A percentile compares a stretch with the other conserved stretches of the same genome.
phyloP scores from a whole-genome alignment of 1,139 yeast species.

The Debaryomyces udenii region DNA sequence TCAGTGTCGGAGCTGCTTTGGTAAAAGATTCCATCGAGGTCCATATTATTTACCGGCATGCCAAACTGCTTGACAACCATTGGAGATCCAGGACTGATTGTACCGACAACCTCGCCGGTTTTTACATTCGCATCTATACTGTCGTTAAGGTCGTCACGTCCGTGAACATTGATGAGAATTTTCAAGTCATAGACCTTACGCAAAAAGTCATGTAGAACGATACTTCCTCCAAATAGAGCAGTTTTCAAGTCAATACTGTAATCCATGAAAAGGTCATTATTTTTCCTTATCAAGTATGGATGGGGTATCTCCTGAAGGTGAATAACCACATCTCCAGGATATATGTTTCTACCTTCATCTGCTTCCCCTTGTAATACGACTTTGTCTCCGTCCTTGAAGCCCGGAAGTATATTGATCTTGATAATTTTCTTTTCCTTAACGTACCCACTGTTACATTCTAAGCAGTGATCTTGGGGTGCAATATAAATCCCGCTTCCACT shows the following conservation, averaged over 20 bases:
- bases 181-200: conserved; percentile 44
- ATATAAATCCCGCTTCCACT: conserved; percentile 38
- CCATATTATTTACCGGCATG: conserved; percentile 63
- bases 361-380: conserved; percentile 60
- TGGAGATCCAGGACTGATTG: conserved; percentile 47
- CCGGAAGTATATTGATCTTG: conserved; percentile 54
- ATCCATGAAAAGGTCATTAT: conserved; percentile 49
- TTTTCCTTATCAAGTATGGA: conserved; percentile 50
- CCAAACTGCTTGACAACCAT: conserved; percentile 56
- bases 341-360: conserved; percentile 60
- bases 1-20: conserved; percentile 23
- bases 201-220: conserved; percentile 48
- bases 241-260: conserved; percentile 52
- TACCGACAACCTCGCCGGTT: conserved; percentile 51
- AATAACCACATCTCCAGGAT: conserved; percentile 70
- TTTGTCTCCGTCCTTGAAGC: conserved; percentile 53
- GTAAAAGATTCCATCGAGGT: conserved; percentile 27
- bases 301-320: conserved; percentile 39
- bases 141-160: conserved; percentile 28
- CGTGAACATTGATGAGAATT: conserved; percentile 44
- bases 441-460: conserved; percentile 38
- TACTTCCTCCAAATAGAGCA: conserved; percentile 57
- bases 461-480: conserved; percentile 29
- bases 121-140: conserved; percentile 27
- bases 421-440: conserved; percentile 51